phyloP scores from a whole-genome alignment of 768 basidiomycete species.

The Mycena metata region DNA sequence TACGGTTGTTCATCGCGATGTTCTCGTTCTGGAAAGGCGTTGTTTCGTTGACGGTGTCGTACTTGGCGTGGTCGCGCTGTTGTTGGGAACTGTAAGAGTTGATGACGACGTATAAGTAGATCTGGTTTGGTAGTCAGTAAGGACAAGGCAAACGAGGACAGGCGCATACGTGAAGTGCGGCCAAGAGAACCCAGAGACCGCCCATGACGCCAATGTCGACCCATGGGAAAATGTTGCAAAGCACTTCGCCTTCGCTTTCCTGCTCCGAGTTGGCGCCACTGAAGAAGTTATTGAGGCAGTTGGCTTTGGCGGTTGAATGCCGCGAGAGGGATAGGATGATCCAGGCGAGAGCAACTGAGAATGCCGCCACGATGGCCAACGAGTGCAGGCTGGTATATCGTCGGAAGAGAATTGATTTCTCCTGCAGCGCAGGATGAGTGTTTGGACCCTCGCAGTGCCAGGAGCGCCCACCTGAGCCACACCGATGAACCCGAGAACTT shows the following conservation, averaged over 20 bases:
- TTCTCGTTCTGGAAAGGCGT: conserved; percentile 66
- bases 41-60: conserved; percentile 78
- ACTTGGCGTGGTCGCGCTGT: conserved; percentile 84
- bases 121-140: conserved; percentile 52
- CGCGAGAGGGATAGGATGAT: conserved; percentile 82
- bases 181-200: conserved; percentile 86
- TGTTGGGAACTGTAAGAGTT: conserved; percentile 79
- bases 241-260: conserved; percentile 69
- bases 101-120: conserved; percentile 59
- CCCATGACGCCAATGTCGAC: conserved; percentile 93
- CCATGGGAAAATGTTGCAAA: conserved; percentile 95
- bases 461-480: conserved; percentile 75
- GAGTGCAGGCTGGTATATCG: conserved; percentile 79
- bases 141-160: conserved; percentile 18
- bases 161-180: conserved; percentile 78
- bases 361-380: conserved; percentile 67
- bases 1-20: conserved; percentile 74
- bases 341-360: conserved; percentile 86
- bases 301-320: conserved; percentile 77
- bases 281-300: conserved; percentile 76
- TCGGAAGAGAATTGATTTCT: conserved; percentile 73
- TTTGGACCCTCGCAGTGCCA: conserved; percentile 17
- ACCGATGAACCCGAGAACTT: conserved; percentile 88
- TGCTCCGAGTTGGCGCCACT: conserved; percentile 48
- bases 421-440: conserved; percentile 55